Conservation (phyloP, 1,139 yeast species). For the Pneumocystis oryctolagi region DNA sequence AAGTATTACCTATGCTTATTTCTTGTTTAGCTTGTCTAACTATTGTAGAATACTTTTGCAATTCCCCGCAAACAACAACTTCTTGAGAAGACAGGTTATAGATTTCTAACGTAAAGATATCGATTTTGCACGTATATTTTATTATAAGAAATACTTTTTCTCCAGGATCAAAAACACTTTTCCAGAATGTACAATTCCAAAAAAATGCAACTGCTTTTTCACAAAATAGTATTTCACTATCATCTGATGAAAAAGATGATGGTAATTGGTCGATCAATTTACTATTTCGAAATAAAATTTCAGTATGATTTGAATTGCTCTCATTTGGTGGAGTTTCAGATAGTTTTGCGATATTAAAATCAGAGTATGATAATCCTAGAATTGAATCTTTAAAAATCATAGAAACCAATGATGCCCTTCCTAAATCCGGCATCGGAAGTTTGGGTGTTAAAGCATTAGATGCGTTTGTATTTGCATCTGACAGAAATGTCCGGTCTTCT, state of each 20-base stretch:
- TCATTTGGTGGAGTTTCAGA: not conserved
- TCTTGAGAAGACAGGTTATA: not conserved
- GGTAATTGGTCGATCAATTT: not conserved
- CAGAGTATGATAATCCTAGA: not conserved
- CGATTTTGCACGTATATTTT: not conserved
- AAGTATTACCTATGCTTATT: not conserved
- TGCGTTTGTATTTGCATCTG: not conserved
- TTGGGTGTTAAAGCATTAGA: not conserved
- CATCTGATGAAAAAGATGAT: not conserved
- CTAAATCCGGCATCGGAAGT: not conserved
- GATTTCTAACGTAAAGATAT: not conserved
- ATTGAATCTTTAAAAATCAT: not conserved
- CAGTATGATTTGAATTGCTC: not conserved
- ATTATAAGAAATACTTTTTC: not conserved
- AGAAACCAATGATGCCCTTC: not conserved
- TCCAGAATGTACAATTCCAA: not conserved
- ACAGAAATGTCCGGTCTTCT: not conserved
- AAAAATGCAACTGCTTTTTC: not conserved
- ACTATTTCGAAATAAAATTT: not conserved
- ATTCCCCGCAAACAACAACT: not conserved
- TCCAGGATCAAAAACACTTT: not conserved
- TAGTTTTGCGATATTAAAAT: not conserved
- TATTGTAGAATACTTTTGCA: not conserved
- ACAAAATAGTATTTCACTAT: not conserved
- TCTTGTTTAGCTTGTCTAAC: not conserved